A percentile compares a stretch with the other conserved stretches of the same genome.
Evolutionary conservation across 192 early-diverging fungal genomes (phyloP).

Genomic region (Gonapodya prolifera): DNA sequence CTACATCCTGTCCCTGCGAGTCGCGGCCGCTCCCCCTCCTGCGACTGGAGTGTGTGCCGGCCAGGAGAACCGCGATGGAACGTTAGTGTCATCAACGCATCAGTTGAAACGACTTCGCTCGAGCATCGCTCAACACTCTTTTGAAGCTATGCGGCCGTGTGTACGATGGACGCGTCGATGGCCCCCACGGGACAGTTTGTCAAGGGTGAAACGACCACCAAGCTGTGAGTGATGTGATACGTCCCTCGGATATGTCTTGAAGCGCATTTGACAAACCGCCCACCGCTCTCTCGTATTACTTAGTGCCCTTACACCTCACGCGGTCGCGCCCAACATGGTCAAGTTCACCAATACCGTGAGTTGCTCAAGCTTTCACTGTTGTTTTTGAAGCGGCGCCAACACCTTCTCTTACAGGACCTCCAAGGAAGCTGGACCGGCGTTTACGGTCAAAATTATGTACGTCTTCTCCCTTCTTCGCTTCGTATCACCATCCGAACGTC

Average conservation of each 20-base stretch:
- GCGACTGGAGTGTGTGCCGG: neutral
- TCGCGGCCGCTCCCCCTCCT: neutral
- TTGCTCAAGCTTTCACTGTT: too few relatives aligned
- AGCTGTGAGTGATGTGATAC: too few relatives aligned
- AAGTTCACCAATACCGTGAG: neutral
- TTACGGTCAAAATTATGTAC: neutral
- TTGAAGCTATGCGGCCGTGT: neutral
- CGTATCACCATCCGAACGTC: neutral
- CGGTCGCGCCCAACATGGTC: neutral
- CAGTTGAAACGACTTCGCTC: neutral
- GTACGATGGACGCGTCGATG: neutral
- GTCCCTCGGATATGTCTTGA: too few relatives aligned
- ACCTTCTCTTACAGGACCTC: neutral
- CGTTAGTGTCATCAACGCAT: neutral
- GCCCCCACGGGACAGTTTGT: neutral
- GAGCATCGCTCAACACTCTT: neutral
- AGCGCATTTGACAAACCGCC: too few relatives aligned
- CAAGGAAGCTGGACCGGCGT: neutral
- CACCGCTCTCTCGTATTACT: too few relatives aligned
- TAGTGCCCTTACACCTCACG: neutral
- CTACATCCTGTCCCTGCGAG: neutral
- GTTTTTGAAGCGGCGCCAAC: too few relatives aligned
- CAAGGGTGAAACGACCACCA: neutral
- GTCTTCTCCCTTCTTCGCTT: neutral
- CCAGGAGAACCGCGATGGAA: neutral